Conservation (phyloP, 1,284 basidiomycete species). For the Leccinum subfulvum region DNA sequence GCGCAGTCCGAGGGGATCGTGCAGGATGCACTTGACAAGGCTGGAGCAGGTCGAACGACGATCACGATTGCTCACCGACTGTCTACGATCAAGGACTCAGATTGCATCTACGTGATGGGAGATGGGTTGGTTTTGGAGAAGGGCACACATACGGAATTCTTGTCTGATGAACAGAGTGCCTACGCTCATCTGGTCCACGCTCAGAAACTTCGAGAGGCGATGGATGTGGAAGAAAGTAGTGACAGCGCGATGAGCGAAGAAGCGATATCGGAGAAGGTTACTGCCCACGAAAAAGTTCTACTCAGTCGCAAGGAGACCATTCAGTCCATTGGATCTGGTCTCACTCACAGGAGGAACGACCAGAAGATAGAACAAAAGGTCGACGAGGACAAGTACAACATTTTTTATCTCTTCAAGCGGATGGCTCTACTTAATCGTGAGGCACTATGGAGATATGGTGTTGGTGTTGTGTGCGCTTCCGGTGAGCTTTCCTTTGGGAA, state of each 20-base stretch:
- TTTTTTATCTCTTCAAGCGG: constrained; percentile 69
- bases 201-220: constrained; percentile 71
- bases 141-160: constrained; percentile 80
- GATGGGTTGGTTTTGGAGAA: constrained; percentile 80
- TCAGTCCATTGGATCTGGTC: constrained; percentile 69
- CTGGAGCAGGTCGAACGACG: constrained; percentile 77
- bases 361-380: constrained; percentile 39
- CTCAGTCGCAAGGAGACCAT: constrained; percentile 67
- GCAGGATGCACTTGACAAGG: constrained; percentile 93
- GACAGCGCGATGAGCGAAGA: background rate
- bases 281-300: constrained; percentile 53
- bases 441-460: constrained; percentile 53
- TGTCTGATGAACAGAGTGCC: constrained; percentile 61
- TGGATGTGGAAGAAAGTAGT: constrained; percentile 18
- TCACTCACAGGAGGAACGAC: constrained; percentile 51
- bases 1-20: constrained; percentile 91
- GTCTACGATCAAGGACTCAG: constrained; percentile 78
- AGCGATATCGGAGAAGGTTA: constrained; percentile 54
- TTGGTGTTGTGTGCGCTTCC: constrained; percentile 57
- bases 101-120: constrained; percentile 89
- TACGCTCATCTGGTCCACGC: constrained; percentile 79
- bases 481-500: constrained; percentile 37
- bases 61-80: constrained; percentile 79
- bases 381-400: constrained; percentile 41
- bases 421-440: constrained; percentile 67